Conservation (phyloP, 345 rosid genomes). For the Citrus trifoliata region DNA sequence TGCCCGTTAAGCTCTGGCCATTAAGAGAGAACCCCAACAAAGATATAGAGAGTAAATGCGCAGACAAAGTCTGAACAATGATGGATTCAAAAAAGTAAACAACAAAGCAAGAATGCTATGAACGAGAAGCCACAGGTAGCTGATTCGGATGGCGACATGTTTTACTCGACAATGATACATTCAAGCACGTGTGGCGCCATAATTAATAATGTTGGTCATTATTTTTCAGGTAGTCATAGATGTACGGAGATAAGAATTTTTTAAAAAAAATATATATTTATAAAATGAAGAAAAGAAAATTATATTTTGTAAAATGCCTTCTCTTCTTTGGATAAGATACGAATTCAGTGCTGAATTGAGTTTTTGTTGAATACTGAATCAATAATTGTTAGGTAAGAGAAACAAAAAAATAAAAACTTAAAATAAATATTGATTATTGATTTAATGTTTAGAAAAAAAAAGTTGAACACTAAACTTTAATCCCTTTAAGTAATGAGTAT, state of each 20-base stretch:
- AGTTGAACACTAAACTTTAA: no score
- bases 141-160: neutral
- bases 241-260: neutral
- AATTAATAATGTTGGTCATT: neutral
- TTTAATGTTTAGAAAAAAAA: no score
- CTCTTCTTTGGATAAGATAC: accelerated
- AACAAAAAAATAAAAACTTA: no score
- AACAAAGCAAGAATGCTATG: neutral
- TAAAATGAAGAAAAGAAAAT: no score
- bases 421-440: no score
- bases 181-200: neutral
- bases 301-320: no score
- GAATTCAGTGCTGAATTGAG: accelerated
- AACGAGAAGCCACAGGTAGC: neutral
- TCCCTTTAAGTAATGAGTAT: neutral
- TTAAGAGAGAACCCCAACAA: neutral
- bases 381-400: no score
- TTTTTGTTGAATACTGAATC: no score
- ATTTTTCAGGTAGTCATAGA: neutral
- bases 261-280: no score
- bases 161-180: neutral
- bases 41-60: neutral
- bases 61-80: neutral
- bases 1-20: neutral
- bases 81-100: neutral